Evolutionary conservation across 2,329 filamentous ascomycete genomes (phyloP).

Genomic region (Cytospora mali): DNA sequence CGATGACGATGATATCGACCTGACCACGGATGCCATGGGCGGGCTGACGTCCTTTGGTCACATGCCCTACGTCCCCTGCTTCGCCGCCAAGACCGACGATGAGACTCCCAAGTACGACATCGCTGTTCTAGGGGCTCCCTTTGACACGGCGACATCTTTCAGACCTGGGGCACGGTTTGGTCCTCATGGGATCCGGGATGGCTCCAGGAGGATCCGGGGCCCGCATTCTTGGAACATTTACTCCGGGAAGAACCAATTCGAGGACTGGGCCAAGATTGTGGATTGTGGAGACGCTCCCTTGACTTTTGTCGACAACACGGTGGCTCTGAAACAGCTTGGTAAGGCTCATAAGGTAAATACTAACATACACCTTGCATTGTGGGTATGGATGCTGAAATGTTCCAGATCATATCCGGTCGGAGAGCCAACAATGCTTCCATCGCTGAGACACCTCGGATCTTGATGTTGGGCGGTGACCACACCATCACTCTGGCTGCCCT

Average conservation of each 20-base stretch:
- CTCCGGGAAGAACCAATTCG: slow-evolving; percentile 23
- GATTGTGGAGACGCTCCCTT: slow-evolving; percentile 82
- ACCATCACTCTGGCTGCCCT: slow-evolving; percentile 64
- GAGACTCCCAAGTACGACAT: slow-evolving; percentile 20
- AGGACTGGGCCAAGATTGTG: slow-evolving; percentile 49
- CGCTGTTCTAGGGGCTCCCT: slow-evolving; percentile 49
- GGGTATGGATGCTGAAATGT: slow-evolving; percentile 6
- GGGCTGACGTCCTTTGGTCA: slow-evolving; percentile 19
- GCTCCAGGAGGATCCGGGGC: slow-evolving; percentile 35
- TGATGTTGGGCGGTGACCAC: slow-evolving; percentile 68
- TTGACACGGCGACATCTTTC: slow-evolving; percentile 43
- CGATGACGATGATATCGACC: slow-evolving; percentile 22
- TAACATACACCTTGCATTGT: slow-evolving; percentile 23
- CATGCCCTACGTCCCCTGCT: slow-evolving; percentile 20
- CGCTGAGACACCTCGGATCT: slow-evolving; percentile 51
- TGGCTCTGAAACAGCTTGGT: slow-evolving; percentile 74
- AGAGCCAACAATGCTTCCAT: slow-evolving; percentile 45
- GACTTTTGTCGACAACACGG: slow-evolving; percentile 74
- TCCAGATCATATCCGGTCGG: slow-evolving; percentile 33
- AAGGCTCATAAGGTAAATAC: slow-evolving; percentile 58
- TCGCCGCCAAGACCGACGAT: slow-evolving; percentile 10
- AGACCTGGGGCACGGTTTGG: slow-evolving; percentile 43
- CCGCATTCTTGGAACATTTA: slow-evolving; percentile 22
- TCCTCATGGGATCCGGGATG: slow-evolving; percentile 38
- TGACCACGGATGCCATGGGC: slow-evolving; percentile 19